Evolutionary conservation across 768 basidiomycete genomes (phyloP).

Genomic region (Tricholoma bakamatsutake): DNA sequence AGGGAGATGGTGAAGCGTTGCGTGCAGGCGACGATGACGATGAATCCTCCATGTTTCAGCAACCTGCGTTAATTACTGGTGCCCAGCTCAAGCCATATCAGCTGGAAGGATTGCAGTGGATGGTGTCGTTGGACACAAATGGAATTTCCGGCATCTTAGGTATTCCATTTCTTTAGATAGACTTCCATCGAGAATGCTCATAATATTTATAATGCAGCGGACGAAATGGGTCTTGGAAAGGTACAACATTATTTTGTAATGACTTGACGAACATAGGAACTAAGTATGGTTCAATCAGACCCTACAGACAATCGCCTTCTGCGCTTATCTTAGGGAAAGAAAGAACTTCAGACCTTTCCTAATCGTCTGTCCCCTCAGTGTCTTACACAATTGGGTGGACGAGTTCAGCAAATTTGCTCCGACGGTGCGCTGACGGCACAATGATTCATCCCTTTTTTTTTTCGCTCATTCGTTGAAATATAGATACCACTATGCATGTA

Average conservation of each 20-base stretch:
- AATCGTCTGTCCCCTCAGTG: constrained; percentile 89
- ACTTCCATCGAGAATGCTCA: background rate
- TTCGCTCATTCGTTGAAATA: background rate
- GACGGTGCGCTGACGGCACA: constrained; percentile 34
- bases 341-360: constrained; percentile 72
- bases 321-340: constrained; percentile 79
- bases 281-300: constrained; percentile 48
- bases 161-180: constrained; percentile 19
- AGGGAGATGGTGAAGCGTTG: constrained; percentile 11
- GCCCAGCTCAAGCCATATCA: constrained; percentile 87
- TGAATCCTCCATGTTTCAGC: constrained; percentile 44
- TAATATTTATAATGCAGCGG: constrained; percentile 44
- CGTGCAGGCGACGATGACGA: constrained; percentile 17
- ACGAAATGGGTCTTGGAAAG: constrained; percentile 95
- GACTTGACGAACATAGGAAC: background rate
- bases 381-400: constrained; percentile 85
- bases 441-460: constrained; percentile 1
- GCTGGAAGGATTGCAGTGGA: constrained; percentile 92
- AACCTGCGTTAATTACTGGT: constrained; percentile 79
- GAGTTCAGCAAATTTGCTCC: constrained; percentile 88
- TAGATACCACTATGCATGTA: constrained; percentile 89
- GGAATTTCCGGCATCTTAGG: constrained; percentile 78
- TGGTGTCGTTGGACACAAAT: constrained; percentile 83
- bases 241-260: constrained; percentile 25
- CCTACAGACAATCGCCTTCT: constrained; percentile 90